A percentile compares a stretch with the other conserved stretches of the same genome.
phyloP scores from a whole-genome alignment of 2,329 filamentous ascomycete species.

The Apiospora pterosperma region DNA sequence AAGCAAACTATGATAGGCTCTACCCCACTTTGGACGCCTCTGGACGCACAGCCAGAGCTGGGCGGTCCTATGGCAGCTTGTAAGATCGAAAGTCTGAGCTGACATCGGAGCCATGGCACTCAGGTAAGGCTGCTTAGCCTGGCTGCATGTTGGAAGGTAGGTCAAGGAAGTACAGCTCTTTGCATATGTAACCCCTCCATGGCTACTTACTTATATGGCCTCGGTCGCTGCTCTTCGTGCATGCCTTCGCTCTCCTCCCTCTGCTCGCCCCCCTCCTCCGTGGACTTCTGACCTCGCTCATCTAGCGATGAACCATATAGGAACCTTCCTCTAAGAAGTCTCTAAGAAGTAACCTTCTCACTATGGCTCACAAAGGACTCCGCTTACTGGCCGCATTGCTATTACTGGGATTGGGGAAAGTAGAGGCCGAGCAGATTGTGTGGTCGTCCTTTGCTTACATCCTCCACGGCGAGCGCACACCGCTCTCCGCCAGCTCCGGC shows the following conservation, averaged over 20 bases:
- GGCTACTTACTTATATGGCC: not conserved
- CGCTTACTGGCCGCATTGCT: slow-evolving; percentile 5
- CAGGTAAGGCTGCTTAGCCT: not conserved
- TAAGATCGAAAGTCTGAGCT: no score
- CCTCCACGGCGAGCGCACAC: slow-evolving; percentile 52
- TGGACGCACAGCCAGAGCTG: not conserved
- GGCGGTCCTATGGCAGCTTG: not conserved
- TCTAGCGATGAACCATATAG: not conserved
- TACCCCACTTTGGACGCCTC: no score
- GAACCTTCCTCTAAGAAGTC: not conserved
- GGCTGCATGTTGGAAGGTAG: not conserved
- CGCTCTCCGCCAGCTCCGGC: slow-evolving; percentile 25
- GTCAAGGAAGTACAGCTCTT: not conserved
- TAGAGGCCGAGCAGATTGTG: slow-evolving; percentile 36
- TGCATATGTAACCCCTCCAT: not conserved
- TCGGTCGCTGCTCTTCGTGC: not conserved
- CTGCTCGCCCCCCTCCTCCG: not conserved
- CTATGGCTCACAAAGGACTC: not conserved
- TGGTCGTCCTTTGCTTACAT: slow-evolving; percentile 49
- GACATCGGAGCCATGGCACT: not conserved
- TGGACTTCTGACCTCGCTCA: not conserved
- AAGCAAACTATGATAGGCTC: not conserved
- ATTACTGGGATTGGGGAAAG: slow-evolving; percentile 20
- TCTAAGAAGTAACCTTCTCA: not conserved
- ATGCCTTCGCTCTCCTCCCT: not conserved